These are phyloP conservation scores for Gleditsia sinensis DNA, from an alignment of 306 rosid genomes.

Conservation along the genomic window DNA sequence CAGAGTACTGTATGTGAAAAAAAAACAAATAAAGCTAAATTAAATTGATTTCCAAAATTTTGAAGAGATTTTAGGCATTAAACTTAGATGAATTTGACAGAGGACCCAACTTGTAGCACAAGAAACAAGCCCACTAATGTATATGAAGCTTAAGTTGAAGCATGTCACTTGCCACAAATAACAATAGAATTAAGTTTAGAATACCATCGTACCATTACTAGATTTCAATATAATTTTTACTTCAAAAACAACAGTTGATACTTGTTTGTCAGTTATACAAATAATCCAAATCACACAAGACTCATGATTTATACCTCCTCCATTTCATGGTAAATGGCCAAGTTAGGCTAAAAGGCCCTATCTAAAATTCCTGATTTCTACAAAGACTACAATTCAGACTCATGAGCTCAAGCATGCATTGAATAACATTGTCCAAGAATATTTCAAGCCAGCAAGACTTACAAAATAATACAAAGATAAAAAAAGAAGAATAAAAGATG, in stretches of 20 bases:
- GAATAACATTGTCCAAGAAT: slow-evolving; percentile 25
- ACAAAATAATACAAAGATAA: slow-evolving; percentile 10
- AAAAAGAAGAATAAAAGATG: background rate
- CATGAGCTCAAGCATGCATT: background rate
- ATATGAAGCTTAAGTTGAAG: background rate
- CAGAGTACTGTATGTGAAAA: slow-evolving; percentile 57
- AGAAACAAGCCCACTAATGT: background rate
- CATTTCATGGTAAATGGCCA: background rate
- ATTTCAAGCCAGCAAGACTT: slow-evolving; percentile 29
- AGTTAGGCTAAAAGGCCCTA: background rate
- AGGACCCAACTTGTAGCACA: background rate
- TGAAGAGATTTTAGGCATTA: background rate
- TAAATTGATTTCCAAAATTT: slow-evolving; percentile 17
- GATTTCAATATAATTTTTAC: background rate
- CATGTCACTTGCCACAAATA: background rate
- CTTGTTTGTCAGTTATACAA: background rate
- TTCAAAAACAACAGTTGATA: background rate
- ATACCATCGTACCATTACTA: background rate
- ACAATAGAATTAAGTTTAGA: background rate
- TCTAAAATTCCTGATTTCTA: slow-evolving; percentile 1
- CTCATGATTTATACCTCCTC: background rate
- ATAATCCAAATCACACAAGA: background rate
- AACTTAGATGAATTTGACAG: background rate
- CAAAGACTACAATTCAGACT: slow-evolving; percentile 3
- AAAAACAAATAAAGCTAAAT: slow-evolving; percentile 19